Evolutionary conservation across 306 rosid genomes (phyloP).

Genomic region (Styphnolobium japonicum): DNA sequence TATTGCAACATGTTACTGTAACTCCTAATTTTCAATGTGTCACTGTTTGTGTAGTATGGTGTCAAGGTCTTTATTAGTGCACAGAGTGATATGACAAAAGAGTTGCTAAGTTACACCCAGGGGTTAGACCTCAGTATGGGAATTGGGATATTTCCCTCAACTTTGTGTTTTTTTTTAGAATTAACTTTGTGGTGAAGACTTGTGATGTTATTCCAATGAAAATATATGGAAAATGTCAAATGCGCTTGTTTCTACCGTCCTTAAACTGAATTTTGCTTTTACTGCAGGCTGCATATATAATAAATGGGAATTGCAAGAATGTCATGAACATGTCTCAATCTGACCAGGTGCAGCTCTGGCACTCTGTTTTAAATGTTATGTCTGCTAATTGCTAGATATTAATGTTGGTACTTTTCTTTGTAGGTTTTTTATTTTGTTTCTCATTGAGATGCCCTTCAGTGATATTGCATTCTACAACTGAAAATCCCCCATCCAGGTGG

Average conservation of each 20-base stretch:
- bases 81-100: too few species aligned
- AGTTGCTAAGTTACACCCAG: too few species aligned
- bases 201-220: neutral
- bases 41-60: too few species aligned
- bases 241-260: neutral
- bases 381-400: conserved; percentile 24
- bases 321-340: conserved; percentile 97
- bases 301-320: conserved; percentile 86
- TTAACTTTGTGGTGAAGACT: neutral
- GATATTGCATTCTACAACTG: neutral
- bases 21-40: too few species aligned
- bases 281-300: conserved; percentile 82
- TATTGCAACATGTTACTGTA: too few species aligned
- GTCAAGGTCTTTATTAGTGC: too few species aligned
- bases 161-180: neutral
- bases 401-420: neutral
- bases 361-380: conserved; percentile 70
- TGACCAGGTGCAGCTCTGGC: conserved; percentile 97
- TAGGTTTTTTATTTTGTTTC: neutral
- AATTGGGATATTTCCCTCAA: neutral
- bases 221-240: neutral
- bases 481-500: neutral
- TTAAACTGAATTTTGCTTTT: conserved; percentile 14
- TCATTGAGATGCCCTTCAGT: neutral
- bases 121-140: neutral